phyloP scores from a whole-genome alignment of 148 eudicot species.

The Amaranthus palmeri region DNA sequence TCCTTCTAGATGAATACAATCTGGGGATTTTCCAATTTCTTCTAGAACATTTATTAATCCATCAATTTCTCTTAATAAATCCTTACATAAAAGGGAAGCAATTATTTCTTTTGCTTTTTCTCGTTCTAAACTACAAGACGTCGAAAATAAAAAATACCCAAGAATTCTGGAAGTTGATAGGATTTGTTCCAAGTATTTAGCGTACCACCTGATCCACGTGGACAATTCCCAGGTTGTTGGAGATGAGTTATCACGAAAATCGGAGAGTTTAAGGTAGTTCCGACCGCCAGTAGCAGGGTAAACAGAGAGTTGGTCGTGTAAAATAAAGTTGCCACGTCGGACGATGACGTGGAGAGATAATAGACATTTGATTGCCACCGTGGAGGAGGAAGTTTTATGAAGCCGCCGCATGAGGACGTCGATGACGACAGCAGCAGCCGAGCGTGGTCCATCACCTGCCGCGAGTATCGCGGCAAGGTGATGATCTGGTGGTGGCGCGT shows the following conservation, averaged over 20 bases:
- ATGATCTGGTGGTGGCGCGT: constrained; percentile 37
- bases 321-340: constrained; percentile 66
- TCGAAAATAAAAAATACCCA: constrained; percentile 50
- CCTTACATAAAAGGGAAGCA: constrained; percentile 41
- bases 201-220: constrained; percentile 75
- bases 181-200: constrained; percentile 56
- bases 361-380: constrained; percentile 56
- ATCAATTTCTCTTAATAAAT: constrained; percentile 46
- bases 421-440: constrained; percentile 48
- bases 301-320: constrained; percentile 72
- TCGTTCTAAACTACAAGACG: constrained; percentile 31
- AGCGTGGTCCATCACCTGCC: constrained; percentile 50
- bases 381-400: constrained; percentile 45
- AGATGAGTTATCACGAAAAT: constrained; percentile 52
- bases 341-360: constrained; percentile 57
- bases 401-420: constrained; percentile 53
- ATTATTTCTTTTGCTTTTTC: constrained; percentile 39
- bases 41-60: constrained; percentile 41
- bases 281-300: constrained; percentile 51
- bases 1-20: constrained; percentile 26
- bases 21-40: constrained; percentile 51
- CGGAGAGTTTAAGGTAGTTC: constrained; percentile 67
- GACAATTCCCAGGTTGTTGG: constrained; percentile 57
- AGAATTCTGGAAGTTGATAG: constrained; percentile 46
- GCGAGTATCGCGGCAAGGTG: constrained; percentile 51